Conservation (phyloP, 1,284 basidiomycete species). For the Ustilago curta region DNA sequence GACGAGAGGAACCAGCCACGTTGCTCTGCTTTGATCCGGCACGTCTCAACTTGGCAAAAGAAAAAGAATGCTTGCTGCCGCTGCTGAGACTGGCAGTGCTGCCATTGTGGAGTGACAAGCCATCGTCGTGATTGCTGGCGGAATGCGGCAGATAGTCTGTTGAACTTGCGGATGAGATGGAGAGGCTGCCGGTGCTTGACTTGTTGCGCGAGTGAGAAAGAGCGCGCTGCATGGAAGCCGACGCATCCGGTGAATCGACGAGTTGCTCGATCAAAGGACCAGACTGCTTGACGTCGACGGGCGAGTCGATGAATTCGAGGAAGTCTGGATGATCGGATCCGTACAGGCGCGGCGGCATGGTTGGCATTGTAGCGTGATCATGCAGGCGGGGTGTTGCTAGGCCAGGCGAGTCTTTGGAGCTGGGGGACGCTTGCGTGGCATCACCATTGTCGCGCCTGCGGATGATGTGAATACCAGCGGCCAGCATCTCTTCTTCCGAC, state of each 20-base stretch:
- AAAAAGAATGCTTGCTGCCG: conserved; percentile 35
- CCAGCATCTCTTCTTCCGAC: conserved; percentile 48
- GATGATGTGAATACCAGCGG: conserved; percentile 50
- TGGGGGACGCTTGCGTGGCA: conserved; percentile 5
- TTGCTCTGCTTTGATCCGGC: conserved; percentile 16
- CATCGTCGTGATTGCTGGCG: conserved; percentile 12
- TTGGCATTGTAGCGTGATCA: conserved; percentile 9
- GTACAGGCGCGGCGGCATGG: conserved; percentile 27
- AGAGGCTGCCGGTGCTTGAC: conserved; percentile 35
- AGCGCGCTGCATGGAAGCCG: conserved; percentile 18
- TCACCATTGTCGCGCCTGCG: conserved; percentile 24
- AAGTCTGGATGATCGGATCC: conserved; percentile 50
- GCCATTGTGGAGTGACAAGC: conserved; percentile 25
- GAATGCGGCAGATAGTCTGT: conserved; percentile 32
- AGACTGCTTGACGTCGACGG: conserved; percentile 23
- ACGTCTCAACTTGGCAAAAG: conserved; percentile 29
- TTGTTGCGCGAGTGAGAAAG: conserved; percentile 26
- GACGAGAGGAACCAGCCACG: conserved; percentile 7
- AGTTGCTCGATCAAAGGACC: conserved; percentile 32
- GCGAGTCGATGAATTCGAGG: conserved; percentile 44
- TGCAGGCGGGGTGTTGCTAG: conserved; percentile 9
- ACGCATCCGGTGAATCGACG: conserved; percentile 9
- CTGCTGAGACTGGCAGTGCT: conserved; percentile 32
- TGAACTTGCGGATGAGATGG: conserved; percentile 20
- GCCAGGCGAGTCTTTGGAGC: conserved; percentile 10